A percentile compares a stretch with the other conserved stretches of the same genome.
Conservation (phyloP, 164 flowering plant genomes). For the Pachysandra terminalis region DNA sequence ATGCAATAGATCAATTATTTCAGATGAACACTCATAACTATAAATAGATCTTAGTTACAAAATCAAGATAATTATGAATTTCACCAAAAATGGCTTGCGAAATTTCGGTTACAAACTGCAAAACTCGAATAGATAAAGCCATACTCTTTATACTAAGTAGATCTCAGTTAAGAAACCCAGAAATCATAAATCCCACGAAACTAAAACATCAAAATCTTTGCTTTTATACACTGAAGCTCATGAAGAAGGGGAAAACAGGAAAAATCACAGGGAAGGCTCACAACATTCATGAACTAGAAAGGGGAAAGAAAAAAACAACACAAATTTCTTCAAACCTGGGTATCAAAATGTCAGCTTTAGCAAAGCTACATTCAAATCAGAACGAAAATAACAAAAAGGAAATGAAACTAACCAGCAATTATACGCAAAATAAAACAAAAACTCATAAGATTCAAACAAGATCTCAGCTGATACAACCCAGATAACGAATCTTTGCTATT, state of each 20-base stretch:
- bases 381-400: too few species aligned
- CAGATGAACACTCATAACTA: background rate
- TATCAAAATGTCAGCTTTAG: constrained; percentile 6
- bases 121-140: background rate
- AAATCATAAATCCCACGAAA: background rate
- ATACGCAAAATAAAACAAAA: background rate
- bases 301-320: too few species aligned
- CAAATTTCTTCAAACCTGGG: constrained; percentile 1
- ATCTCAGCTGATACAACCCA: constrained; percentile 5
- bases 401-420: background rate
- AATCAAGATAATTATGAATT: background rate
- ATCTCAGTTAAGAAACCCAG: constrained; percentile 10
- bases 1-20: background rate
- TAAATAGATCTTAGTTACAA: background rate
- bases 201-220: constrained; percentile 6
- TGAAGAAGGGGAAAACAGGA: background rate
- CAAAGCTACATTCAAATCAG: background rate
- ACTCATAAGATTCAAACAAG: background rate
- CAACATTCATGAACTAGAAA: background rate
- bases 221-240: background rate
- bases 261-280: background rate
- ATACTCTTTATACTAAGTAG: background rate
- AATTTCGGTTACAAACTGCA: background rate
- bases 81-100: background rate
- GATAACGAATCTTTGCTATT: background rate